Evolutionary conservation across 2,329 filamentous ascomycete genomes (phyloP).

Genomic region (Penicillium sp.): DNA sequence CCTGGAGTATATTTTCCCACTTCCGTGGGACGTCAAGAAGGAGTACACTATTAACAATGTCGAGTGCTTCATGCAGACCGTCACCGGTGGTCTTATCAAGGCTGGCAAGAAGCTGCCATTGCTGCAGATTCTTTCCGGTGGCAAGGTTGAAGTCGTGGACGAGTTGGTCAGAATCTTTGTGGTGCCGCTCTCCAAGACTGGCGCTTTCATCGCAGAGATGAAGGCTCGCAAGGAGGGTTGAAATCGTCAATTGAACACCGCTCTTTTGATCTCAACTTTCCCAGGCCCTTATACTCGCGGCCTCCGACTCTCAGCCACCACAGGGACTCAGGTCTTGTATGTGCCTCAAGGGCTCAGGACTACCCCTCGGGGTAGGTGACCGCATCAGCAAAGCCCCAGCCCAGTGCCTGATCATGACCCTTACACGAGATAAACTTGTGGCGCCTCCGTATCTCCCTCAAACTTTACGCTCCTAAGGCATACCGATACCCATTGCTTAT

Average conservation of each 20-base stretch:
- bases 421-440: not conserved
- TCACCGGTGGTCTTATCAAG: conserved; percentile 77
- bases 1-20: conserved; percentile 79
- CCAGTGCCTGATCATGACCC: too few species aligned
- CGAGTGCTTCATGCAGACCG: conserved; percentile 89
- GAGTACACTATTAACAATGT: conserved; percentile 69
- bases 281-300: not conserved
- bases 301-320: not conserved
- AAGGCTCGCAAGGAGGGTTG: conserved; percentile 66
- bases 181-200: conserved; percentile 70
- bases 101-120: conserved; percentile 82
- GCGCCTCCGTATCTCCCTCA: not conserved
- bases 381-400: not conserved
- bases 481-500: not conserved
- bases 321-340: not conserved
- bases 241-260: conserved; percentile 5
- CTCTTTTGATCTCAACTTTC: not conserved
- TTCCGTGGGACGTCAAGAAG: conserved; percentile 76
- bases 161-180: conserved; percentile 81
- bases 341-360: not conserved
- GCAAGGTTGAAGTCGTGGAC: conserved; percentile 85
- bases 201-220: conserved; percentile 79
- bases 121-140: conserved; percentile 71
- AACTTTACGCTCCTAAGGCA: not conserved
- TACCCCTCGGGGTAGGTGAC: not conserved